Evolutionary conservation across 1,284 basidiomycete genomes (phyloP), one percentile per base, ranked within the genome.

Genomic region (Pyrrhoderma lamaoense): DNA sequence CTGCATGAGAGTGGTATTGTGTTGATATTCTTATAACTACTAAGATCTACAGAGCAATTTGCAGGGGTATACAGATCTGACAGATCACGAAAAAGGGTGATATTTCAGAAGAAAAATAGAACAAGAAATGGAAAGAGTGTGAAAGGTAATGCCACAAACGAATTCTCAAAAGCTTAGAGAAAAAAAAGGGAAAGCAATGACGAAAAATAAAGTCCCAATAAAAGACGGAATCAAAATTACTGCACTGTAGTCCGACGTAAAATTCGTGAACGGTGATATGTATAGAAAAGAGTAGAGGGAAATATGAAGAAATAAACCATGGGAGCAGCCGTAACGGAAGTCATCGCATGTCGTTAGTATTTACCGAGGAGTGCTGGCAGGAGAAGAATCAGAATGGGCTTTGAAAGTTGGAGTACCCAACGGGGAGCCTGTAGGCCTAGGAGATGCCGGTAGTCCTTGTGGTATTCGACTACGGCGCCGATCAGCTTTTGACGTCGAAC

Each of bases 391-490:
- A 25, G 53, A 22, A 3, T 50, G 47, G 11, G 53, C 27, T 31
- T 16, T 16, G 19, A 40, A 52, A 13, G 54, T 52, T 2, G 57
- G 56, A 13, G 58, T 58, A 25, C 47, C 43, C 22, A 36, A 23
- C 21, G 50, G 66, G 40, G 70, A 67, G 57, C 51, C 53, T 22
- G 64, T 62, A 2, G 75, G 77, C 49, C 79, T 73, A 45, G 82
- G 80, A n/a, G 80, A 81, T 25, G 66, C 54, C 1, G 84, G 83
- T 27, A 87, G 69, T 8, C 85, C 83, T 16, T 79, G 57, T 39
- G 48, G 69, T 62, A 80, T 69, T 48, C 73, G 75, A 50, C 80
- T 81, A 47, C 81, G 77, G 55, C 66, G 60, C 25, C 80, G 73
- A 59, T 79, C 77, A 31, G 74, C 73, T 50, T 56, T 37, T 44